Evolutionary conservation across 139 green algal genomes (phyloP).

Genomic region (Deuterostichococcus epilithicus): DNA sequence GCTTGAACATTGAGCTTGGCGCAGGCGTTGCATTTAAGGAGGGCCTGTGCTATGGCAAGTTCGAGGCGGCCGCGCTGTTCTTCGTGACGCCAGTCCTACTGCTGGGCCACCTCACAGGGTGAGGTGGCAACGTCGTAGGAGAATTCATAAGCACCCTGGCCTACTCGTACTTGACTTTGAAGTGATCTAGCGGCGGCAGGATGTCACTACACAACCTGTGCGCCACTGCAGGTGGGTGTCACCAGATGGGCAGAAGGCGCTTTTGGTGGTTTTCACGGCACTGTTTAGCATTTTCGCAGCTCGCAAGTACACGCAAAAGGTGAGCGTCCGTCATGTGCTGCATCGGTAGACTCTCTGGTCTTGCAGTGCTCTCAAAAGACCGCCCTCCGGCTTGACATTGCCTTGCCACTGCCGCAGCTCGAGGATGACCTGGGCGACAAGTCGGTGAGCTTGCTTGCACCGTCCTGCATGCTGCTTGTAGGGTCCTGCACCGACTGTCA

Average conservation of each 20-base stretch:
- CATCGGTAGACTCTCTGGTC: too few relatives aligned
- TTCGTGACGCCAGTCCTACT: constrained; percentile 57
- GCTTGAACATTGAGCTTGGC: neutral
- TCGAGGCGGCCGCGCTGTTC: constrained; percentile 61
- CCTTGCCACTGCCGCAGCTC: too few relatives aligned
- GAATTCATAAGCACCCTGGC: too few relatives aligned
- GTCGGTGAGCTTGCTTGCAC: constrained; percentile 60
- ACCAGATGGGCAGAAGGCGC: constrained; percentile 13
- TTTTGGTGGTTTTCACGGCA: constrained; percentile 31
- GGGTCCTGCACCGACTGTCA: neutral
- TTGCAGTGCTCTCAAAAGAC: too few relatives aligned
- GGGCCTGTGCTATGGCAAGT: constrained; percentile 80
- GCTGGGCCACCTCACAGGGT: constrained; percentile 28
- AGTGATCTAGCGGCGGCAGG: too few relatives aligned
- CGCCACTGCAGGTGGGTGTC: constrained; percentile 24
- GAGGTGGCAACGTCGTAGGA: neutral
- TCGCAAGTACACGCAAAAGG: constrained; percentile 91
- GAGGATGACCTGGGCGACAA: constrained; percentile 96
- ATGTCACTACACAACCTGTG: too few relatives aligned
- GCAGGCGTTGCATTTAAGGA: constrained; percentile 86
- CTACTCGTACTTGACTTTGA: too few relatives aligned
- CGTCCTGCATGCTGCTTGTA: neutral
- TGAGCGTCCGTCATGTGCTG: too few relatives aligned
- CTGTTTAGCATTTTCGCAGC: constrained; percentile 66
- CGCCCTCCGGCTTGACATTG: too few relatives aligned